Percentiles rank a stretch among this genome's conserved stretches.
These are phyloP conservation scores for Scheffersomyces lignosus DNA, from an alignment of 805 yeast species.

Conservation along the genomic window DNA sequence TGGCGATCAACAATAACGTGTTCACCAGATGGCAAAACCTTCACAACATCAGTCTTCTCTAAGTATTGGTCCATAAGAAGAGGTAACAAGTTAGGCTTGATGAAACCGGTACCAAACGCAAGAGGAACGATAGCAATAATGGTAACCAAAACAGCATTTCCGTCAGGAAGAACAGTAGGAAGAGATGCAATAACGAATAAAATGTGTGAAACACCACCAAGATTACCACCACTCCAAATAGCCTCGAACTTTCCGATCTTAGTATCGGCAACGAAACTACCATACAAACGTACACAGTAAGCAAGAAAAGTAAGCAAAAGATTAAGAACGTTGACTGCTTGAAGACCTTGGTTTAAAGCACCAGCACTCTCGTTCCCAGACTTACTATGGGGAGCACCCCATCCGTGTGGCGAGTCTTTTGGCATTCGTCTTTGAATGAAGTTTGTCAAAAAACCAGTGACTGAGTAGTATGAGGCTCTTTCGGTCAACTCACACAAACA, in stretches of 20 bases:
- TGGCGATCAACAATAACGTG: constrained; percentile 57
- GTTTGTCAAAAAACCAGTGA: constrained; percentile 44
- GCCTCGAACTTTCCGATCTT: constrained; percentile 47
- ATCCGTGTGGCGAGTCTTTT: constrained; percentile 45
- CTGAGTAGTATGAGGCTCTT: constrained; percentile 55
- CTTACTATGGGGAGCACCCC: constrained; percentile 35
- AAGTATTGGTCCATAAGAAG: constrained; percentile 51
- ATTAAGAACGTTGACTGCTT: constrained; percentile 48
- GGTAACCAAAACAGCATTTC: constrained; percentile 34
- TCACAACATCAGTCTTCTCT: constrained; percentile 58
- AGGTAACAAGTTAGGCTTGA: constrained; percentile 54
- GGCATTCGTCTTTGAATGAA: constrained; percentile 56
- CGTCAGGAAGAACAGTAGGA: constrained; percentile 37
- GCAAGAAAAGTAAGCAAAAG: constrained; percentile 49
- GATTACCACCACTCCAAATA: constrained; percentile 49
- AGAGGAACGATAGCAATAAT: constrained; percentile 39
- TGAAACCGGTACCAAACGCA: constrained; percentile 52
- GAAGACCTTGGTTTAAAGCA: constrained; percentile 48
- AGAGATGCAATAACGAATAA: constrained; percentile 50
- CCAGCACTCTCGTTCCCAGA: constrained; percentile 44
- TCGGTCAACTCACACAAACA: constrained; percentile 50
- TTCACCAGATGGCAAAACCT: constrained; percentile 59
- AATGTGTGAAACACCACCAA: constrained; percentile 49
- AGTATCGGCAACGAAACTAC: constrained; percentile 54
- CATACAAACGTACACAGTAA: constrained; percentile 51